Base-by-base conservation (phyloP, 169 alveolate genomes). In the Cystoisospora suis region DNA sequence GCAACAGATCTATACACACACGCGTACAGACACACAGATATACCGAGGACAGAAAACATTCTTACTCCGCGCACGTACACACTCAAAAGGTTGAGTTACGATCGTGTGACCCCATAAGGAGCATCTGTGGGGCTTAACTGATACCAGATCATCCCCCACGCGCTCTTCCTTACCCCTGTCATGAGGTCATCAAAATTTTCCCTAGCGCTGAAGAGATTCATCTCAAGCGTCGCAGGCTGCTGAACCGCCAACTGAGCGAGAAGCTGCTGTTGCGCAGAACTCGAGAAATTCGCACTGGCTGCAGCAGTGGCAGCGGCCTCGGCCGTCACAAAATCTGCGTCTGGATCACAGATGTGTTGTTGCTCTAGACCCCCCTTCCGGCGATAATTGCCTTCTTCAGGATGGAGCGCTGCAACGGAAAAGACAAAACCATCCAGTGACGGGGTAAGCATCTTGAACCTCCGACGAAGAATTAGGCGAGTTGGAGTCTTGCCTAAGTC, bases 271-370 rank as follows among this genome's bases (percentile, higher is more conserved):
- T 59, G 56, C 75, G 86, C 32, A 7, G 87, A 56, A 7, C 47
- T 46, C n/a, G 83, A 38, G 29, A 15, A 23, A 15, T 53, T 53
- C 29, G 65, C 65, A 12, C 29, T 53, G 12, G 65, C 65, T 0
- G 92, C 92, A 7, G 92, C 92, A 20, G 86, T 75, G 0, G 92
- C 86, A 56, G 81, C 92, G 29, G 92, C 92, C 17, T 83, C 65
- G 5, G 92, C 92, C 20, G 86, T 40, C 38, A 61, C 86, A 23
- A 89, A 29, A 59, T 89, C 93, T 6, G 75, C 70, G 42, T 77
- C 92, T n/a, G 95, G 95, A 32, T 94, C 94, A 29, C 95, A 94
- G 94, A 94, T 89, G 56, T 94, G 95, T 90, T 90, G 93, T 44
- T 92, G 90, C 75, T 94, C 95, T 56, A 94, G 83, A 1, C 94